phyloP scores from a whole-genome alignment of 1,284 basidiomycete genomes.

The Anthracocystis panici-leucophaei region DNA sequence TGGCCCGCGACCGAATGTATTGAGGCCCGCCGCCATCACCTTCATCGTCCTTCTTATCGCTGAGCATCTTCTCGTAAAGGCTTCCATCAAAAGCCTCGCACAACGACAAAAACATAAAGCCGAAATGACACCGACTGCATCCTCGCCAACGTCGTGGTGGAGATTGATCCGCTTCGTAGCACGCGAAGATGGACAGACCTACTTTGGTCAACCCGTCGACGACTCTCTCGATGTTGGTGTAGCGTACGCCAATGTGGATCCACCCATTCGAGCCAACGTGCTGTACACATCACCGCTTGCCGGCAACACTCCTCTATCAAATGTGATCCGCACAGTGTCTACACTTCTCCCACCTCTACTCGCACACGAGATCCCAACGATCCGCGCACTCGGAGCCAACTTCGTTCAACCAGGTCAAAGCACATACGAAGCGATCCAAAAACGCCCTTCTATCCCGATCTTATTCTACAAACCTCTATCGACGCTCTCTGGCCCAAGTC shows the following conservation, averaged over 20 bases:
- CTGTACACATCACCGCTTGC: conserved; percentile 35
- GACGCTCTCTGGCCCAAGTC: conserved; percentile 35
- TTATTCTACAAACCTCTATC: conserved; percentile 57
- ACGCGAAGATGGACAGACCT: conserved; percentile 46
- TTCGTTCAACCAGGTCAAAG: conserved; percentile 46
- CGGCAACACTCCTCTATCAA: conserved; percentile 14
- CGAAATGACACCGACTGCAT: background rate
- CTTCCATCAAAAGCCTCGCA: too few species aligned
- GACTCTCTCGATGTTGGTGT: conserved; percentile 43
- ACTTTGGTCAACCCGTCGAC: conserved; percentile 56
- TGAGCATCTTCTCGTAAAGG: background rate
- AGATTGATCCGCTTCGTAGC: conserved; percentile 60
- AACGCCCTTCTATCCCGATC: conserved; percentile 51
- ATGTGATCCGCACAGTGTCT: conserved; percentile 43
- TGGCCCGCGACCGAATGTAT: background rate
- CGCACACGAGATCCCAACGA: conserved; percentile 22
- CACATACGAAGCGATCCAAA: conserved; percentile 24
- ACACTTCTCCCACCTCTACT: conserved; percentile 45
- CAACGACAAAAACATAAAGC: background rate
- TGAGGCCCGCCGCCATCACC: background rate
- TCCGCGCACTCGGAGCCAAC: conserved; percentile 51
- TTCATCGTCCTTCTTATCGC: background rate
- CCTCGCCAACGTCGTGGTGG: conserved; percentile 38
- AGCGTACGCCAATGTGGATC: conserved; percentile 29
- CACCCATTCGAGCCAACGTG: conserved; percentile 28